phyloP scores from a whole-genome alignment of 305 asterid genomes.

The Solanum hybrid region DNA sequence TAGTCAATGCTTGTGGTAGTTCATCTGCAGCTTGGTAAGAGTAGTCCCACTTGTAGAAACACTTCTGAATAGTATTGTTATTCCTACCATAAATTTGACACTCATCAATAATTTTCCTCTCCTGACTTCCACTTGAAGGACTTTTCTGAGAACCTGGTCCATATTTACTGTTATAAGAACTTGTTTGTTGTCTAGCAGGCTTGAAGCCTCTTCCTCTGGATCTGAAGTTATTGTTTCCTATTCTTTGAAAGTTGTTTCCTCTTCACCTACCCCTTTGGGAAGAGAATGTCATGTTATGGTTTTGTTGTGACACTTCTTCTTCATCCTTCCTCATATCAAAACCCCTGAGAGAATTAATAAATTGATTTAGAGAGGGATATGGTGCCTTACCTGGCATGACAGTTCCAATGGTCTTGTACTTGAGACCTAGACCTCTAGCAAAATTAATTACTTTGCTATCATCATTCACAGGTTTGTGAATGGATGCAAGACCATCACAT shows the following conservation, averaged over 20 bases:
- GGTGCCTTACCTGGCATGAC: neutral
- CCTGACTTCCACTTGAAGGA: neutral
- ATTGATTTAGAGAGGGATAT: neutral
- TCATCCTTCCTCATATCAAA: neutral
- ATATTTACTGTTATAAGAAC: no score
- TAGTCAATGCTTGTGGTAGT: neutral
- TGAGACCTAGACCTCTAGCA: neutral
- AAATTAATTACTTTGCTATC: neutral
- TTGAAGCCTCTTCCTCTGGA: neutral
- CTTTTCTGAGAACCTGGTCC: neutral
- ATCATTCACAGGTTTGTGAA: neutral
- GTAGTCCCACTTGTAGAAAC: neutral
- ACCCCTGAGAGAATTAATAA: neutral
- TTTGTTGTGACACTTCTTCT: neutral
- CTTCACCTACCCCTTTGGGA: neutral
- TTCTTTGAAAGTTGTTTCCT: neutral
- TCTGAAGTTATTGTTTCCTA: neutral
- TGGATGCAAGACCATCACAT: neutral
- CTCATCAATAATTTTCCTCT: neutral
- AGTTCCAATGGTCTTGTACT: neutral
- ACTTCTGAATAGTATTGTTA: neutral
- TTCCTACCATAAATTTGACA: neutral
- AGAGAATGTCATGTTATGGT: neutral
- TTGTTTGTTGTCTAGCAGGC: neutral
- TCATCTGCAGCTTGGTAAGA: neutral